phyloP scores from a whole-genome alignment of 345 rosid species.

The Salix suchowensis region DNA sequence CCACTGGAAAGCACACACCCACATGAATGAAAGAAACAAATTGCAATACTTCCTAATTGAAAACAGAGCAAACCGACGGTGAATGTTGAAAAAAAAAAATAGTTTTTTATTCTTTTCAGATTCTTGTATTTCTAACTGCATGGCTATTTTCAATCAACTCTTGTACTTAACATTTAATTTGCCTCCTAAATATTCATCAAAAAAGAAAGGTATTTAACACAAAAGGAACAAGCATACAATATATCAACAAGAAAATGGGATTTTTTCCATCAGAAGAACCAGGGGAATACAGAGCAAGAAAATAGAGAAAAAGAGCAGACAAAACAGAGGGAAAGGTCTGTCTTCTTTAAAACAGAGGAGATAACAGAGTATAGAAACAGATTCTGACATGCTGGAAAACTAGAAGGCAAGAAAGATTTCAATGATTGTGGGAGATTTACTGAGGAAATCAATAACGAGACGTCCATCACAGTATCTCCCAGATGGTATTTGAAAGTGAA shows the following conservation, averaged over 20 bases:
- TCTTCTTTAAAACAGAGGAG: not conserved
- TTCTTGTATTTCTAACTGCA: not conserved
- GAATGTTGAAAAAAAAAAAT: too few species aligned
- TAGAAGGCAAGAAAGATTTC: not conserved
- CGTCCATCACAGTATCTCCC: slow-evolving; percentile 92
- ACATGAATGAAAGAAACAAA: not conserved
- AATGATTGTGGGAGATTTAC: slow-evolving; percentile 31
- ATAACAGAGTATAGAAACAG: not conserved
- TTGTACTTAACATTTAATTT: not conserved
- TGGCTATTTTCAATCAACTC: not conserved
- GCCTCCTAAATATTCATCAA: not conserved
- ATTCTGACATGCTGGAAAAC: not conserved
- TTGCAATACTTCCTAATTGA: not conserved
- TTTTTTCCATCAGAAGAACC: not conserved
- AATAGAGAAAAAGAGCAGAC: not conserved
- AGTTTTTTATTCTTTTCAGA: too few species aligned
- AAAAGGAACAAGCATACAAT: not conserved
- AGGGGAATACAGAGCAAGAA: too few species aligned
- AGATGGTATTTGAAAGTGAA: slow-evolving; percentile 55
- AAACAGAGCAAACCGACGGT: slow-evolving; percentile 14
- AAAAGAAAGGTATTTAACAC: not conserved
- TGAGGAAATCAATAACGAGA: slow-evolving; percentile 65
- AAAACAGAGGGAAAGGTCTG: not conserved
- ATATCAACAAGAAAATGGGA: not conserved
- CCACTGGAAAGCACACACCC: slow-evolving; percentile 47